Percentiles rank a stretch among this genome's conserved stretches.
These are phyloP conservation scores for Pistacia vera DNA, from an alignment of 345 rosid genomes.

Conservation along the genomic window DNA sequence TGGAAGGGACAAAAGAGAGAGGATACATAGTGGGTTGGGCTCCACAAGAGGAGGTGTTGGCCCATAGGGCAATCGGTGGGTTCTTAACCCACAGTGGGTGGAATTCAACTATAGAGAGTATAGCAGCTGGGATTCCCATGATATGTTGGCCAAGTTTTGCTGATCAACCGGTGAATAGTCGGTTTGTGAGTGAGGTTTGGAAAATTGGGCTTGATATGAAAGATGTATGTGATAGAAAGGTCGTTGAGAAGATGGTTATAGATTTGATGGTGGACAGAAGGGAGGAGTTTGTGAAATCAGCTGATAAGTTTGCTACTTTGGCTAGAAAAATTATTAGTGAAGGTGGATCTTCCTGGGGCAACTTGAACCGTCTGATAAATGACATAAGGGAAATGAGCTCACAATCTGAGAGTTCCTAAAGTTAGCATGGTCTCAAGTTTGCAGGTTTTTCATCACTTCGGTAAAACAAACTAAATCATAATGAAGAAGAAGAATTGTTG, in stretches of 20 bases:
- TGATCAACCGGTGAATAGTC: conserved; percentile 64
- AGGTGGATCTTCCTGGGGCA: conserved; percentile 44
- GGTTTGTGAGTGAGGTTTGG: conserved; percentile 62
- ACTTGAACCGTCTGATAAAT: conserved; percentile 40
- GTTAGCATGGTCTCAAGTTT: no score
- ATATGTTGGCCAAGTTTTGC: conserved; percentile 65
- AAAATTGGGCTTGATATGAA: conserved; percentile 68
- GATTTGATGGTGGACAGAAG: conserved; percentile 61
- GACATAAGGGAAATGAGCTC: conserved; percentile 32
- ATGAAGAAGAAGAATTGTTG: no score
- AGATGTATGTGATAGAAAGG: conserved; percentile 48
- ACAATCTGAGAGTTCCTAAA: no score
- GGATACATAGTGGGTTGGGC: no score
- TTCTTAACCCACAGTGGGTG: conserved; percentile 61
- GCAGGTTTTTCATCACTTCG: no score
- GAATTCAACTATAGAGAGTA: conserved; percentile 82
- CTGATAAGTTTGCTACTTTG: conserved; percentile 27
- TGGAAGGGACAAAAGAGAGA: no score
- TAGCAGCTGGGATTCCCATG: conserved; percentile 66
- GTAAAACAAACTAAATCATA: no score
- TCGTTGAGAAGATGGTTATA: conserved; percentile 52
- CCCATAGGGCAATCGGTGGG: no score
- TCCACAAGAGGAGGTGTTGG: no score
- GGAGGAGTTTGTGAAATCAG: conserved; percentile 36
- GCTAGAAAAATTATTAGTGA: conserved; percentile 26